A percentile compares a stretch with the other conserved stretches of the same genome.
phyloP scores from a whole-genome alignment of 2,329 filamentous ascomycete genomes.

The Colletotrichum caudatum region DNA sequence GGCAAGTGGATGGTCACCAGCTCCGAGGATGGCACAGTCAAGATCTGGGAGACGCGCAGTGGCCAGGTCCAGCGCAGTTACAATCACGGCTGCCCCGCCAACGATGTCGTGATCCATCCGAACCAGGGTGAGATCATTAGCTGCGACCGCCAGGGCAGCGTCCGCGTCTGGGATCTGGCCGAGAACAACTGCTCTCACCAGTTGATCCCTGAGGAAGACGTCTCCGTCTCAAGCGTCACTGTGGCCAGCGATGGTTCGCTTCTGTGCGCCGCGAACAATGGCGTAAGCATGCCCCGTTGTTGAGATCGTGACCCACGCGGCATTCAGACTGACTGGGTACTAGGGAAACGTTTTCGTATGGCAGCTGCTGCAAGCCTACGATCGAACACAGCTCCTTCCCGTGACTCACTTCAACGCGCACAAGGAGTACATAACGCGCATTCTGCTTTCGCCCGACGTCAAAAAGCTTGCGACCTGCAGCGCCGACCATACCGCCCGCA shows the following conservation, averaged over 20 bases:
- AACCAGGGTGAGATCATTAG: conserved; percentile 99
- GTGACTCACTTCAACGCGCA: conserved; percentile 92
- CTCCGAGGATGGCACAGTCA: conserved; percentile 95
- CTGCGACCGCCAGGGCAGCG: conserved; percentile 91
- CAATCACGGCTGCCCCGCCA: conserved; percentile 87
- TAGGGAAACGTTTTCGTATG: conserved; percentile 98
- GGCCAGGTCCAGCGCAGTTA: conserved; percentile 94
- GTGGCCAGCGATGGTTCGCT: conserved; percentile 94
- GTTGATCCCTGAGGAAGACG: conserved; percentile 94
- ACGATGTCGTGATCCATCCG: conserved; percentile 99
- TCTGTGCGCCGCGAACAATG: conserved; percentile 92
- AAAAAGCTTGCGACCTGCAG: conserved; percentile 95
- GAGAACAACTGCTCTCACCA: conserved; percentile 98
- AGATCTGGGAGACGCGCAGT: conserved; percentile 94
- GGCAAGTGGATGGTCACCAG: conserved; percentile 99
- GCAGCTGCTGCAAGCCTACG: conserved; percentile 87
- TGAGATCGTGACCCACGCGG: no score
- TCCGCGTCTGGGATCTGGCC: conserved; percentile 94
- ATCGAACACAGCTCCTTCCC: conserved; percentile 85
- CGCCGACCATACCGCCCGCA: conserved; percentile 92
- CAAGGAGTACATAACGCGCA: conserved; percentile 91
- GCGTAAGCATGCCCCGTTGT: conserved; percentile 62
- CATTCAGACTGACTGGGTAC: conserved; percentile 11
- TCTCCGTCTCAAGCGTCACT: conserved; percentile 92
- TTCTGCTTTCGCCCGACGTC: conserved; percentile 91